Evolutionary conservation across 2,329 filamentous ascomycete species (phyloP).

Genomic region (Paraphoma chrysanthemicola): DNA sequence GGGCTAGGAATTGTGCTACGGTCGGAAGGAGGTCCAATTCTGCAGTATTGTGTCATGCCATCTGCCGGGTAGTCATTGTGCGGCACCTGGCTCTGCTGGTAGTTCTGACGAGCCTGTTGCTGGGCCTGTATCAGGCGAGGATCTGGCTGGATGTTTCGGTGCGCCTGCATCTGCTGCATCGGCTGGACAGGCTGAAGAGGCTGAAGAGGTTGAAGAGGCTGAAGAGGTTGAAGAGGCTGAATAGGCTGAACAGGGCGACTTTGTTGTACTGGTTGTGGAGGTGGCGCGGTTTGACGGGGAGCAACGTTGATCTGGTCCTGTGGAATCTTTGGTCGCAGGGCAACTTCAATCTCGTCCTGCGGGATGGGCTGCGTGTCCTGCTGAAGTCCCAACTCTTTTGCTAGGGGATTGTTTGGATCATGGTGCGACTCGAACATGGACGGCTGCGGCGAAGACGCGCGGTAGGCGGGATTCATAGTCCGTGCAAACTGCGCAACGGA

Average conservation of each 20-base stretch:
- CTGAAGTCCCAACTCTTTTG: slow-evolving; percentile 69
- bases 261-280: slow-evolving; percentile 9
- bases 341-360: slow-evolving; percentile 30
- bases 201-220: background rate
- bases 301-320: slow-evolving; percentile 29
- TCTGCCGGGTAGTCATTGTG: slow-evolving; percentile 95
- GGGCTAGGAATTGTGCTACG: slow-evolving; percentile 72
- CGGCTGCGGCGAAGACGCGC: slow-evolving; percentile 94
- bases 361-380: slow-evolving; percentile 39
- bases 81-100: slow-evolving; percentile 68
- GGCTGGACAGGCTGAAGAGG: background rate
- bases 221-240: background rate
- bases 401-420: slow-evolving; percentile 78
- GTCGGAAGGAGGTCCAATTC: slow-evolving; percentile 74
- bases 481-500: slow-evolving; percentile 95
- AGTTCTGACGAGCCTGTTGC: slow-evolving; percentile 47
- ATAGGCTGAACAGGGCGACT: background rate
- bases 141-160: slow-evolving; percentile 40
- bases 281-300: slow-evolving; percentile 20
- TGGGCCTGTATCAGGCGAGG: slow-evolving; percentile 45
- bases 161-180: slow-evolving; percentile 9
- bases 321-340: slow-evolving; percentile 19
- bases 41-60: slow-evolving; percentile 97
- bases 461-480: slow-evolving; percentile 93
- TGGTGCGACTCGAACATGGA: slow-evolving; percentile 93